Evolutionary conservation across 2,329 filamentous ascomycete genomes (phyloP).

Genomic region (Exophiala alcalophila): DNA sequence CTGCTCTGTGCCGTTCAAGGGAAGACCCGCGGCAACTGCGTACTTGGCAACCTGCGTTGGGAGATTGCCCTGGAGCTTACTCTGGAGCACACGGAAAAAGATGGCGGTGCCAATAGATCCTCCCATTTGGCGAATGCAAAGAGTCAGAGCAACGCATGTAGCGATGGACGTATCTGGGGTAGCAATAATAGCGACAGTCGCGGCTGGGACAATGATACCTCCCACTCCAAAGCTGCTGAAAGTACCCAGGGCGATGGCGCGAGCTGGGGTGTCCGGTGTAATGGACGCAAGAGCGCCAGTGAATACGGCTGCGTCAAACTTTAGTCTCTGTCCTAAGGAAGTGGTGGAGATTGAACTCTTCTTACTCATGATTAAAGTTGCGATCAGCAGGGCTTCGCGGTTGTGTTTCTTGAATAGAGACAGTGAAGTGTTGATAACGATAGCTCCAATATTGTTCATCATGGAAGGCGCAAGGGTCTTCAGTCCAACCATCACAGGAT

Average conservation of each 20-base stretch:
- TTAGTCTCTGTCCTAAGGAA: no score
- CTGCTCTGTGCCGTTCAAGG: neutral
- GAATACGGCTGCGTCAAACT: no score
- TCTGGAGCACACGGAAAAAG: conserved; percentile 10
- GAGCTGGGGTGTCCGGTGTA: conserved; percentile 46
- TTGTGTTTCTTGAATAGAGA: no score
- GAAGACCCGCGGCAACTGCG: conserved; percentile 5
- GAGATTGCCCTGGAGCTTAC: conserved; percentile 1
- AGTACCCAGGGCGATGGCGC: neutral
- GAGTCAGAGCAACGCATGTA: conserved; percentile 9
- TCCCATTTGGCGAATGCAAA: conserved; percentile 10
- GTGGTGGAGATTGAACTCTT: no score
- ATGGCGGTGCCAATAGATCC: conserved; percentile 13
- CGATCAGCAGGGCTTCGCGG: no score
- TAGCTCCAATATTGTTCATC: no score
- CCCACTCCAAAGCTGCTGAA: conserved; percentile 3
- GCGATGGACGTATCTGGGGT: conserved; percentile 6
- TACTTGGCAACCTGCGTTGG: conserved; percentile 2
- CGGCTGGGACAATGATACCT: conserved; percentile 6
- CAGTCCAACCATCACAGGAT: no score
- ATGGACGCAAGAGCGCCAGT: conserved; percentile 48
- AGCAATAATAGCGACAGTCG: conserved; percentile 7
- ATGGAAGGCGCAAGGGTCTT: no score
- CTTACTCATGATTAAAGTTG: no score
- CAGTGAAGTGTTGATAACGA: no score